phyloP scores from a whole-genome alignment of 306 rosid species.

The Hippophae tibetana region DNA sequence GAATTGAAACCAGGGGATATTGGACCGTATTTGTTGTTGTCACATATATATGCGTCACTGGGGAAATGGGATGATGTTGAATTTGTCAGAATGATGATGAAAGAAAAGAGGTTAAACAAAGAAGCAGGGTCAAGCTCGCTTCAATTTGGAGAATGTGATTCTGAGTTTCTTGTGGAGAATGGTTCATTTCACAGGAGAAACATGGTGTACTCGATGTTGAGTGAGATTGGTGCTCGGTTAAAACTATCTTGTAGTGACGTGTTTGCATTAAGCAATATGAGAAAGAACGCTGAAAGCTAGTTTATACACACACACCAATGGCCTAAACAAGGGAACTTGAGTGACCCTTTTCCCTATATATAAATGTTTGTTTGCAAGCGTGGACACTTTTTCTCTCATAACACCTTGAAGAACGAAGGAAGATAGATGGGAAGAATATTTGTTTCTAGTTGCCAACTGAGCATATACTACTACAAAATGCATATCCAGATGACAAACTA shows the following conservation, averaged over 20 bases:
- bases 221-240: conserved; percentile 35
- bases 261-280: conserved; percentile 7
- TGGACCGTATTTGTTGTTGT: conserved; percentile 49
- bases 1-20: conserved; percentile 50
- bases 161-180: conserved; percentile 18
- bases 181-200: conserved; percentile 30
- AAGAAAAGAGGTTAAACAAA: conserved; percentile 41
- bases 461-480: not conserved
- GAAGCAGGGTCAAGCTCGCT: conserved; percentile 38
- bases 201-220: conserved; percentile 47
- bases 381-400: not conserved
- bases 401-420: conserved; percentile 6
- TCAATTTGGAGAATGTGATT: conserved; percentile 34
- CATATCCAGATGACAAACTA: not conserved
- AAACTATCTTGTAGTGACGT: conserved; percentile 25
- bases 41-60: conserved; percentile 49
- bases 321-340: not conserved
- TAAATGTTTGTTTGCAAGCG: not conserved
- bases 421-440: conserved; percentile 1
- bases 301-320: conserved; percentile 5
- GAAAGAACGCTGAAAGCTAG: not conserved
- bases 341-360: conserved; percentile 1
- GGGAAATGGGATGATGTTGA: conserved; percentile 67
- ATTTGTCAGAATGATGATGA: conserved; percentile 43
- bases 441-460: not conserved